These are phyloP conservation scores for Fusarium nurragi DNA, from an alignment of 2,329 filamentous ascomycete species.

Conservation along the genomic window DNA sequence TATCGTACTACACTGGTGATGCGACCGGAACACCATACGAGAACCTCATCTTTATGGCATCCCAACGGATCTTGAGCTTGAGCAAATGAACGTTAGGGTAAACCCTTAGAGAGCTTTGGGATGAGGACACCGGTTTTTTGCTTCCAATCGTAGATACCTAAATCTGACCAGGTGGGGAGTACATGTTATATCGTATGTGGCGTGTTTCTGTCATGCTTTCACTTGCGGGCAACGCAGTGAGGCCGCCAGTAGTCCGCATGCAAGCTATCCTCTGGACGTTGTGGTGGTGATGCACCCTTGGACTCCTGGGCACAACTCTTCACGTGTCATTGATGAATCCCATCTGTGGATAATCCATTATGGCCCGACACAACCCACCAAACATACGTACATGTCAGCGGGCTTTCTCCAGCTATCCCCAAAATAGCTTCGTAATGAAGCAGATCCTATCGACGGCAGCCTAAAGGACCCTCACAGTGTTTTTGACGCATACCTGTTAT, in stretches of 20 bases:
- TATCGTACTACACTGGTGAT: not conserved
- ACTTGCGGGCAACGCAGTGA: not conserved
- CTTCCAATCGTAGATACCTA: conserved; percentile 19
- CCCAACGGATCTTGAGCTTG: not conserved
- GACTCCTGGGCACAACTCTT: not conserved
- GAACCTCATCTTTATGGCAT: not conserved
- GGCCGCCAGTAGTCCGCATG: not conserved
- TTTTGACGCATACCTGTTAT: conserved; percentile 6
- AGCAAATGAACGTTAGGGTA: not conserved
- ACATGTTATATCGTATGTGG: not conserved
- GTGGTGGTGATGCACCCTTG: not conserved
- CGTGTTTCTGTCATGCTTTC: not conserved
- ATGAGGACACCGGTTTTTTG: not conserved
- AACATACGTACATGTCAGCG: no score
- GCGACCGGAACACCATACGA: not conserved
- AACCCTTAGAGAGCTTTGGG: not conserved
- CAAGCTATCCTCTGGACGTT: not conserved
- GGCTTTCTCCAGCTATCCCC: conserved; percentile 9
- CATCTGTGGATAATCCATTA: not conserved
- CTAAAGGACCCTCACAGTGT: conserved; percentile 30
- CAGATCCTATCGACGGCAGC: conserved; percentile 5
- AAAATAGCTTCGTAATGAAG: conserved; percentile 2
- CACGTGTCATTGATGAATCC: not conserved
- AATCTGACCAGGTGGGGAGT: not conserved
- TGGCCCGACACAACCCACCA: not conserved